Percentiles rank a stretch among this genome's conserved stretches.
Evolutionary conservation across 1,139 yeast species (phyloP).

Genomic region (Geotrichum bryndzae): DNA sequence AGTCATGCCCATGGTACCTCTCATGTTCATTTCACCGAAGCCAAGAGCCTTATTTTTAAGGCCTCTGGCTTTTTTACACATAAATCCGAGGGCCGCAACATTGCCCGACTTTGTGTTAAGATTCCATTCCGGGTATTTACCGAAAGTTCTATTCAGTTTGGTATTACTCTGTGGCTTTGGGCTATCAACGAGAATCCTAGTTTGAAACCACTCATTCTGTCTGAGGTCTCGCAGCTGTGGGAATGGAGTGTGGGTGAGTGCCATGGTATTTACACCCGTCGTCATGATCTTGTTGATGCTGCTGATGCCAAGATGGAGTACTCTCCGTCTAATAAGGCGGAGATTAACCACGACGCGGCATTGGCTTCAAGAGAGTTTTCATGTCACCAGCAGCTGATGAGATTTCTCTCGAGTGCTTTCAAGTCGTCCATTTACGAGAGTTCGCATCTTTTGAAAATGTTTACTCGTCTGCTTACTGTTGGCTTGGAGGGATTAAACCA

Average conservation of each 20-base stretch:
- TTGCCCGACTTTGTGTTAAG: constrained; percentile 41
- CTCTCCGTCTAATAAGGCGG: constrained; percentile 69
- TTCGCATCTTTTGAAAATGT: constrained; percentile 61
- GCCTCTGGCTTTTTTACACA: constrained; percentile 27
- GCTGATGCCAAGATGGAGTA: constrained; percentile 80
- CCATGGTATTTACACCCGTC: constrained; percentile 62
- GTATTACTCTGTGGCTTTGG: constrained; percentile 75
- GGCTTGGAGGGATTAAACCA: constrained; percentile 49
- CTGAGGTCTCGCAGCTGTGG: constrained; percentile 67
- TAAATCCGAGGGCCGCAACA: constrained; percentile 21
- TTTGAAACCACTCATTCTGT: constrained; percentile 53
- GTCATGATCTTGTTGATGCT: constrained; percentile 53
- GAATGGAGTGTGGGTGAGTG: constrained; percentile 54
- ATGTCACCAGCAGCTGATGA: constrained; percentile 66
- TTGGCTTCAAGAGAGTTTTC: constrained; percentile 50
- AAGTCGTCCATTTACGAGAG: constrained; percentile 75
- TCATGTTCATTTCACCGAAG: constrained; percentile 20
- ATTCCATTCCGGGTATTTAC: constrained; percentile 68
- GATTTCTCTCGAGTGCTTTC: constrained; percentile 71
- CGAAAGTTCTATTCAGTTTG: constrained; percentile 55
- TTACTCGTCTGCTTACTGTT: constrained; percentile 54
- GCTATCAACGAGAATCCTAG: constrained; percentile 63
- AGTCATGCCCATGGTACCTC: background rate
- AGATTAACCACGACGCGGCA: constrained; percentile 49
- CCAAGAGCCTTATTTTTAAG: constrained; percentile 29